These are phyloP conservation scores for Croton laevigatus DNA, from an alignment of 441 rosid genomes.

Conservation along the genomic window DNA sequence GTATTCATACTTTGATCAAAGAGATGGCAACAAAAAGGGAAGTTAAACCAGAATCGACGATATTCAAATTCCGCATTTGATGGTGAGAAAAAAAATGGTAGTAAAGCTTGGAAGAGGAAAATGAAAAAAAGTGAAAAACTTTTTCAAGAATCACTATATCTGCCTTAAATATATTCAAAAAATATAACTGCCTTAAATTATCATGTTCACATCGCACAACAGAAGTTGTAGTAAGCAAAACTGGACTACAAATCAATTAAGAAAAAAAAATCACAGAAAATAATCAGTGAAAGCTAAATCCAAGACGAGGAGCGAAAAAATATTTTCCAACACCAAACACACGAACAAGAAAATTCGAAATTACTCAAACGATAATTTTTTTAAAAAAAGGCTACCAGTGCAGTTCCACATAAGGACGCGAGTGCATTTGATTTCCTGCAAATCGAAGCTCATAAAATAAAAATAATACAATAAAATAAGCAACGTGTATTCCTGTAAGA, in stretches of 20 bases:
- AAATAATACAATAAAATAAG: background rate
- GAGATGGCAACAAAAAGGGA: background rate
- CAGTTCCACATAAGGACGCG: background rate
- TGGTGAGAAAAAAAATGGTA: background rate
- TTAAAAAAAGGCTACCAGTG: background rate
- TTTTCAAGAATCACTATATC: background rate
- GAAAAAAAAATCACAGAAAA: background rate
- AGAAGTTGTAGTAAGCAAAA: background rate
- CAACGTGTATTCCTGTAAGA: background rate
- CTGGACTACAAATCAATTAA: background rate
- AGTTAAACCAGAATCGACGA: background rate
- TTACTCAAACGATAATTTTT: background rate
- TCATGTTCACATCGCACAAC: background rate
- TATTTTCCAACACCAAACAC: background rate
- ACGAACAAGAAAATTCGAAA: no score
- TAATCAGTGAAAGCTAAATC: background rate
- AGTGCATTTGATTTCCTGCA: slow-evolving; percentile 2
- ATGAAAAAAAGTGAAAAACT: background rate
- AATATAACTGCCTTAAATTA: background rate
- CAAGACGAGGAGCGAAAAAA: background rate
- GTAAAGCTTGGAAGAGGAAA: no score
- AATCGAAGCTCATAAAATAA: slow-evolving; percentile 2
- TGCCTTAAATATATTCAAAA: no score
- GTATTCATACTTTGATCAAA: background rate
- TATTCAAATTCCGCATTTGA: background rate